phyloP scores from a whole-genome alignment of 1,139 yeast genomes.

The Suhomyces yuchorum region DNA sequence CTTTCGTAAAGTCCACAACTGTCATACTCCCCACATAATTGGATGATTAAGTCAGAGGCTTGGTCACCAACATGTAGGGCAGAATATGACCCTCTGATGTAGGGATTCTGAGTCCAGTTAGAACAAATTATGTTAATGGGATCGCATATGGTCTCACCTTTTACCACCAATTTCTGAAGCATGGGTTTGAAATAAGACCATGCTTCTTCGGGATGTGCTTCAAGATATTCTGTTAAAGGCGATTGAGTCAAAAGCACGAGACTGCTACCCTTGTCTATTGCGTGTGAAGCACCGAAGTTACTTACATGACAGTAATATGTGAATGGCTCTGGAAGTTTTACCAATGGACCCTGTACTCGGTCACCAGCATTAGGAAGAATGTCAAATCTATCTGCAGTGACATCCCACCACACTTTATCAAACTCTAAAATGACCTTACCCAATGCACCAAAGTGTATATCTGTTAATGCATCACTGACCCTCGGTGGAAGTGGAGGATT shows the following conservation, averaged over 20 bases:
- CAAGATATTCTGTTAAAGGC: conserved; percentile 60
- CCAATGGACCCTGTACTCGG: conserved; percentile 13
- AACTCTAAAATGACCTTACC: conserved; percentile 82
- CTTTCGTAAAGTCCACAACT: conserved; percentile 50
- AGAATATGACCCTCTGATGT: conserved; percentile 72
- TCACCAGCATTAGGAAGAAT: conserved; percentile 38
- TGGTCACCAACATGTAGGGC: conserved; percentile 70
- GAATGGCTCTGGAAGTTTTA: conserved; percentile 29
- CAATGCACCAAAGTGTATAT: conserved; percentile 66
- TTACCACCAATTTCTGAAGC: conserved; percentile 27
- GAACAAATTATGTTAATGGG: conserved; percentile 60
- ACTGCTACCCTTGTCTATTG: conserved; percentile 25
- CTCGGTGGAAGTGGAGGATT: conserved; percentile 55
- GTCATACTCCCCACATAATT: conserved; percentile 48
- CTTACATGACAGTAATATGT: conserved; percentile 33
- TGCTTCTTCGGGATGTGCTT: conserved; percentile 37
- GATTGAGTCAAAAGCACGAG: conserved; percentile 68
- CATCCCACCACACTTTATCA: conserved; percentile 66
- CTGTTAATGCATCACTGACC: conserved; percentile 47
- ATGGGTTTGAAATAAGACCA: conserved; percentile 45
- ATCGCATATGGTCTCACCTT: conserved; percentile 20
- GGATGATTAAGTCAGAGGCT: conserved; percentile 59
- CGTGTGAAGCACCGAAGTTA: conserved; percentile 29
- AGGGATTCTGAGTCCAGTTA: conserved; percentile 72
- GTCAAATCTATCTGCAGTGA: conserved; percentile 51